Base-by-base conservation (phyloP, 129 eudicot genomes). In the Saposhnikovia divaricata region DNA sequence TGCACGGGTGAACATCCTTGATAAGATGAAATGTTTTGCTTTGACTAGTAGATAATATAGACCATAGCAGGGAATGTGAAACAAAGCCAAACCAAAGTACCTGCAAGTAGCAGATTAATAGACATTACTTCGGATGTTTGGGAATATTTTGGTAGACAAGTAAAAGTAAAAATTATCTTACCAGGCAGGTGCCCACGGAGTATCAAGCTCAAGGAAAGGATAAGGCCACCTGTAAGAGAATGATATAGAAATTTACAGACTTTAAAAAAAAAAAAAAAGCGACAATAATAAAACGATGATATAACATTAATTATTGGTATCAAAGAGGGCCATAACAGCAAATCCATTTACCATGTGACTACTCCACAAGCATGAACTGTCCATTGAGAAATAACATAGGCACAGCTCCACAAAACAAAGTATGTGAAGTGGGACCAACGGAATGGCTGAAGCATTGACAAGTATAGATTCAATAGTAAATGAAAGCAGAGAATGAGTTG, bases 171-270 rank as follows among this genome's bases (percentile, higher is more conserved):
- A 11, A 3, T 0, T 63, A 34, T 39, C 39, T 82, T 86, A 91
- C 98, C 97, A 91, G 66, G 89, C 42, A 61, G 98, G 98, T 9
- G 97, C 97, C 90, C 83, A 85, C 4, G 97, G 93, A 81, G 91
- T 91, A 44, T 85, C 79, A 50, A 93, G 93, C 76, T 93, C 97
- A 34, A 91, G 89, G 81, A 93, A 93, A 71, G 98, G 98, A 85
- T 89, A 93, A 51, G 98, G 98, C 98, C 97, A 93, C 96, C 98
- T 89, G 86, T 88, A 85, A 82, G 83, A 81, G 70, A 72, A 57
- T 65, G 65, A 74, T 66, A 31, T 47, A 44, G 79, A 63, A n/a
- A n/a, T 61, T 10, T n/a, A 68, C 25, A 76, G 34, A 76, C 13
- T 42, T 27, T 50, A 9, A 38, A 39, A 42, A 47, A 10, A 21